Base-by-base conservation (phyloP, 176 grass and related monocot species). In the Ensete glaucum region DNA sequence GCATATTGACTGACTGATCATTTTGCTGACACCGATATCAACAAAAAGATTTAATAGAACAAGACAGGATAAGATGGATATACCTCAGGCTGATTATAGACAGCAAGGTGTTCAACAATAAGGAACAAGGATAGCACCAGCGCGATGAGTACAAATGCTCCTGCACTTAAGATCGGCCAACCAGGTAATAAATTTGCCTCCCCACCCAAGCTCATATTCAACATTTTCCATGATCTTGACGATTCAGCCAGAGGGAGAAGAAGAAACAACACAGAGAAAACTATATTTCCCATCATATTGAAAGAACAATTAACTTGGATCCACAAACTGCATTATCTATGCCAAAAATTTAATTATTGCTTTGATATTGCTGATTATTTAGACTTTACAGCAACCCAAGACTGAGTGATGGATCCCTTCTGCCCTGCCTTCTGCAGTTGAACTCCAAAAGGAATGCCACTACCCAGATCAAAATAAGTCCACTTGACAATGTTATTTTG, bases 31-130 rank as follows among this genome's bases (percentile, higher is more conserved):
- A 43, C 34, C 34, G 26, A 27, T 25, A 25, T 25, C 24, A 65
- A 25, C 9, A 24, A 14, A 65, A 65, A 12, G 12, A 25, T 25
- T 65, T 11, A 49, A 50, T 15, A 17, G n/a, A 69, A 52, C 7
- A 69, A 50, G 12, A 17, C 22, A 1, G 3, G 4, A 14, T 19
- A 50, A 70, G n/a, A 70, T 17, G 25, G 81, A 68, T 29, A 50
- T 82, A 94, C 95, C 95, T 98, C 95, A 16, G 95, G 95, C 81
- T 93, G 95, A 73, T 87, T 89, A 78, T 98, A 98, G 57, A 88
- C 78, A 74, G 84, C 87, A 21, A 98, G 88, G 64, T 98, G 95
- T 74, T 98, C 86, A 77, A 83, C 81, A 75, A 90, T 94, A 82
- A 98, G 88, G 82, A 89, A 94, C 23, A 98, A 74, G 51, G 90